Percentiles rank a stretch among this genome's conserved stretches.
These are phyloP conservation scores for Luvunga scandens DNA, from an alignment of 345 rosid genomes.

Conservation along the genomic window DNA sequence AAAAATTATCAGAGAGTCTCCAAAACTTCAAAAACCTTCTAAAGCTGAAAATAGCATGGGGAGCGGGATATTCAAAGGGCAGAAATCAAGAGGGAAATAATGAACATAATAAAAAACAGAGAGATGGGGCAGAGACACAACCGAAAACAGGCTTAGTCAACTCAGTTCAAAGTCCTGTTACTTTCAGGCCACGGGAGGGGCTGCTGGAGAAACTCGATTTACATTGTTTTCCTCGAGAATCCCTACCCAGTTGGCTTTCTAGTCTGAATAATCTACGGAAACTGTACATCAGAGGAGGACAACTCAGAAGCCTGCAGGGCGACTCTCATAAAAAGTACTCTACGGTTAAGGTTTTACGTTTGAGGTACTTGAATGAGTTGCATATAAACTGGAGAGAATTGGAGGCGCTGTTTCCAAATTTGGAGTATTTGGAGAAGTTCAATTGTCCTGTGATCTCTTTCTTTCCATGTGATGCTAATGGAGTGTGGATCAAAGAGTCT, in stretches of 20 bases:
- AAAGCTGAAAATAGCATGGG: constrained; percentile 42
- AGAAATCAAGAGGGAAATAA: neutral
- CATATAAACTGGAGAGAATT: constrained; percentile 32
- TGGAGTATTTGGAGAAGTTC: constrained; percentile 34
- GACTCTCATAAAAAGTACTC: constrained; percentile 4
- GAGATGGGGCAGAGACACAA: no score
- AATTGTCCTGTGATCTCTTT: constrained; percentile 34
- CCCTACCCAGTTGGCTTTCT: constrained; percentile 3
- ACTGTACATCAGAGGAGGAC: constrained; percentile 28
- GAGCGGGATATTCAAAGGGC: constrained; percentile 21
- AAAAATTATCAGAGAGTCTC: neutral
- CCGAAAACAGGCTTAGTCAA: no score
- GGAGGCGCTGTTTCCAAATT: constrained; percentile 20
- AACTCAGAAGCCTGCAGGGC: constrained; percentile 18
- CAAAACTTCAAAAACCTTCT: neutral
- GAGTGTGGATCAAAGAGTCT: neutral
- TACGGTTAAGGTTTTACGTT: constrained; percentile 26
- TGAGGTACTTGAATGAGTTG: constrained; percentile 41
- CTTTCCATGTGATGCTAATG: constrained; percentile 22
- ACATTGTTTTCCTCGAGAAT: constrained; percentile 9
- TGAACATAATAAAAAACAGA: no score
- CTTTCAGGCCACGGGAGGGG: neutral
- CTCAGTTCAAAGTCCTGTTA: no score
- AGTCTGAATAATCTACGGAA: neutral
- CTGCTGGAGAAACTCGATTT: constrained; percentile 15